phyloP scores from a whole-genome alignment of 495 filamentous ascomycete species.

The Penicillium roqueforti region DNA sequence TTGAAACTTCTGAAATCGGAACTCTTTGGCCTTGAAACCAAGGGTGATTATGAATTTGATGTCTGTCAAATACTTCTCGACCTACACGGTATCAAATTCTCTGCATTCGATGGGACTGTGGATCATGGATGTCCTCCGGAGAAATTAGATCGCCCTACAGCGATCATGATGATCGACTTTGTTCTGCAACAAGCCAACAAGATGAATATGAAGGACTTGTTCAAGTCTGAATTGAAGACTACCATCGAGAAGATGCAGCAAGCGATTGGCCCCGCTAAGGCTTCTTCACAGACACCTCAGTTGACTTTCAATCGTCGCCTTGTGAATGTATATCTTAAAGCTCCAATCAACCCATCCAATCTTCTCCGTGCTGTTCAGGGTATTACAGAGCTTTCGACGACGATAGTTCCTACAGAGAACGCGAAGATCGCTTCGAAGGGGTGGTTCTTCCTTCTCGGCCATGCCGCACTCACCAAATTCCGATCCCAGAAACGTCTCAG shows the following conservation, averaged over 20 bases:
- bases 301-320: constrained; percentile 71
- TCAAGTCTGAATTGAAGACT: constrained; percentile 80
- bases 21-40: constrained; percentile 56
- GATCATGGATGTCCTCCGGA: constrained; percentile 76
- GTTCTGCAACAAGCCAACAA: constrained; percentile 74
- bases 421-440: constrained; percentile 70
- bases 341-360: constrained; percentile 76
- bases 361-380: constrained; percentile 76
- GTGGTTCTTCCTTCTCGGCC: constrained; percentile 89
- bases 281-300: constrained; percentile 60
- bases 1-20: constrained; percentile 86
- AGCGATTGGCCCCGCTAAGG: constrained; percentile 61
- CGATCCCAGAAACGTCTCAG: constrained; percentile 76
- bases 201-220: constrained; percentile 85
- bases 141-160: constrained; percentile 69
- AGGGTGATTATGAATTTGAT: constrained; percentile 71
- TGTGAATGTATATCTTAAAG: constrained; percentile 69
- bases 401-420: constrained; percentile 46
- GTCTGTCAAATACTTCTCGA: constrained; percentile 85
- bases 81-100: constrained; percentile 77
- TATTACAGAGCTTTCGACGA: constrained; percentile 57
- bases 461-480: constrained; percentile 83
- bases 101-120: constrained; percentile 58
- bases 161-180: constrained; percentile 74
- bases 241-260: constrained; percentile 88